Evolutionary conservation across 495 filamentous ascomycete species (phyloP), one percentile per base, ranked within the genome.

Genomic region (Jackrogersella multiformis): DNA sequence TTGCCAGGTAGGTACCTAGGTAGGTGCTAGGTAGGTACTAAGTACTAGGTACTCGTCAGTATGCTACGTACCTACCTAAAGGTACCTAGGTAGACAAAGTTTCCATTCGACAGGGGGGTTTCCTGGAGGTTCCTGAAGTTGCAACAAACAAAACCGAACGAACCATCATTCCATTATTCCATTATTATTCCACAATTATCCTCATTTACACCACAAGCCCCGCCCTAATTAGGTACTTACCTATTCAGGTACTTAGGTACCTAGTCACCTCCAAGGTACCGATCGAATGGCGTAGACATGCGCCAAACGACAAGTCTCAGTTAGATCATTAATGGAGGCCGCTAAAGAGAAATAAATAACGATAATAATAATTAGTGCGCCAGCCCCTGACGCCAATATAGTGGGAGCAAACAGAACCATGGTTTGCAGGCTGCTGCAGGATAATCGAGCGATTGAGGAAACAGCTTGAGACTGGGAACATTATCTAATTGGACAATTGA

Each of bases 401-500:
- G 30, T 10, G 7, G 53, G 45, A 56, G 30, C 49, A 46, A 60
- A 55, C 61, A 54, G 20, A 28, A 63, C 18, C 54, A 54, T 61
- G 30, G 53, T 44, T 64, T 64, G 61, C 61, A 59, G 39, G 45
- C 35, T 35, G 28, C 35, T 56, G 60, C 55, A 69, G 66, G 44
- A 61, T 24, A 54, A 61, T 61, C 26, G 49, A 69, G 60, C 66
- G 48, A 69, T 13, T 64, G 6, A 36, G 32, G 49, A 59, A 53
- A 38, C 52, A 46, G 23, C 36, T 42, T 63, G 12, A 64, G 54
- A 58, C 35, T 49, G 58, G 66, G 66, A 45, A 58, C 30, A 21
- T 15, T 39, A 56, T 64, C 32, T 32, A 44, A 69, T 64, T 69
- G 66, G 60, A 21, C 60, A 64, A 69, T 64, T 56, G 39, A 6